Conservation (phyloP, 2,329 filamentous ascomycete species). For the Neofusicoccum umdonicola region DNA sequence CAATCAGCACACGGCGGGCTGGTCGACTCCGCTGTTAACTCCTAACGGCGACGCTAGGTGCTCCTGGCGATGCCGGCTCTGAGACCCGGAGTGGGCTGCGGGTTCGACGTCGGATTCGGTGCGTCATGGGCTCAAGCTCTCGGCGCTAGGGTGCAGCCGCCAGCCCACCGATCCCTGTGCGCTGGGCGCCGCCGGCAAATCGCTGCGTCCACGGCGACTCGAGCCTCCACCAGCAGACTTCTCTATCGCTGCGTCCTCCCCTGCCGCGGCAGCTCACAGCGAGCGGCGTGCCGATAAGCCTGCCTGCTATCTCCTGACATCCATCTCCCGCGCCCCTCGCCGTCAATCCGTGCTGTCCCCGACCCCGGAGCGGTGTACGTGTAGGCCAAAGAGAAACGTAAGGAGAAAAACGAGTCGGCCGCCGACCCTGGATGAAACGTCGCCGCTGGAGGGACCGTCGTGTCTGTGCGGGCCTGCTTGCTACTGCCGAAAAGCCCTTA, state of each 20-base stretch:
- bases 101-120: neutral
- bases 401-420: neutral
- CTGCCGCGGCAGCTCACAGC: neutral
- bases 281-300: too few relatives aligned
- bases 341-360: neutral
- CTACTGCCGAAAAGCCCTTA: neutral
- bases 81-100: neutral
- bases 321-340: too few relatives aligned
- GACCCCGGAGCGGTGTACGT: neutral
- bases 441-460: neutral
- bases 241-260: neutral
- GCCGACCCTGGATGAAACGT: neutral
- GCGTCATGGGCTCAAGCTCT: conserved; percentile 16
- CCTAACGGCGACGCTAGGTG: conserved; percentile 15
- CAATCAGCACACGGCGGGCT: neutral
- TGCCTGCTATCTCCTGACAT: too few relatives aligned
- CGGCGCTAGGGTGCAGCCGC: neutral
- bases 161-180: neutral
- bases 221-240: neutral
- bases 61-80: neutral
- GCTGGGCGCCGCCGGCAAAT: neutral
- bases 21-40: conserved; percentile 11
- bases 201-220: neutral
- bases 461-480: neutral
- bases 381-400: too few relatives aligned